A percentile compares a stretch with the other conserved stretches of the same genome.
Conservation (phyloP, 2,329 filamentous ascomycete species). For the Colletotrichum sp. region DNA sequence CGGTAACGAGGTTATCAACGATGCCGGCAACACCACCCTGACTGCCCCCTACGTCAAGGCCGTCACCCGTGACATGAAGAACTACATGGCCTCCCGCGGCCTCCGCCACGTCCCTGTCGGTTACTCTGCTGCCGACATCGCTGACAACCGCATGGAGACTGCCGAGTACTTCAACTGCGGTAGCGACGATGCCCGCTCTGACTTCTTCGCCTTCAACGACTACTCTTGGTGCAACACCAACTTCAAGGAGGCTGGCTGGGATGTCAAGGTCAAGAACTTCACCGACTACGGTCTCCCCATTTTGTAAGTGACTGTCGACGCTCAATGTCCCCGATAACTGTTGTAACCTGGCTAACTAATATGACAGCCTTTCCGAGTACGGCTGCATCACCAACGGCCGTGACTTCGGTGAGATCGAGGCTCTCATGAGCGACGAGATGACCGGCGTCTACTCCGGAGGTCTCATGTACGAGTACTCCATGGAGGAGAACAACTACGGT, state of each 20-base stretch:
- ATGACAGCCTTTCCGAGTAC: conserved; percentile 78
- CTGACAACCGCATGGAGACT: conserved; percentile 84
- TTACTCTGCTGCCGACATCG: conserved; percentile 81
- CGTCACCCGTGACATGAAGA: conserved; percentile 77
- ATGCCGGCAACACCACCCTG: conserved; percentile 64
- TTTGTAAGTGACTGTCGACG: conserved; percentile 66
- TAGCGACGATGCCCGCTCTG: conserved; percentile 79
- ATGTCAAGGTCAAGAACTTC: conserved; percentile 88
- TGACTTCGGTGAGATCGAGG: conserved; percentile 77
- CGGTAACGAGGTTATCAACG: conserved; percentile 82
- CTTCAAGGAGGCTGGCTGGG: conserved; percentile 78
- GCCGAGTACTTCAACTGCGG: conserved; percentile 96
- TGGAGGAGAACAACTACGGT: conserved; percentile 81
- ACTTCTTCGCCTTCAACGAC: conserved; percentile 91
- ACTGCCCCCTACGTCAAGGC: conserved; percentile 80
- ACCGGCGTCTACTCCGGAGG: conserved; percentile 91
- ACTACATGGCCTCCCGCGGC: conserved; percentile 67
- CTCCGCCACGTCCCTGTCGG: conserved; percentile 76
- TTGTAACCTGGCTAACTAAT: neutral
- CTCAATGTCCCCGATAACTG: no score
- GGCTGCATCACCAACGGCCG: conserved; percentile 86
- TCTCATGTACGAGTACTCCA: conserved; percentile 92
- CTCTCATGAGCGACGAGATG: conserved; percentile 87
- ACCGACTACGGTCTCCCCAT: conserved; percentile 86
- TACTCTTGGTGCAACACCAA: conserved; percentile 84